Evolutionary conservation across 1,284 basidiomycete species (phyloP).

Genomic region (Ustilago cynodontis): DNA sequence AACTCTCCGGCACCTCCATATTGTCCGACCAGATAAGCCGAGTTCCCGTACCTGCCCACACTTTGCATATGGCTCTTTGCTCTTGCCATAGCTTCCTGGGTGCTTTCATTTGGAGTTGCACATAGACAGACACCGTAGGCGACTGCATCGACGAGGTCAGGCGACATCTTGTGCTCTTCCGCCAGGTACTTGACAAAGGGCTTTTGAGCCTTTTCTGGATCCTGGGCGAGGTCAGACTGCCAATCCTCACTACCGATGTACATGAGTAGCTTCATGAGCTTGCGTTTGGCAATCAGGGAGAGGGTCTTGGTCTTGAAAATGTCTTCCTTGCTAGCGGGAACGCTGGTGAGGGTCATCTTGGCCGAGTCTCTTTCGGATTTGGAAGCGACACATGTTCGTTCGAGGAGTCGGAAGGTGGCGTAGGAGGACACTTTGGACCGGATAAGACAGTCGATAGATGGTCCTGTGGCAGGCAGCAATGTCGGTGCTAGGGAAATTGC

Average conservation of each 20-base stretch:
- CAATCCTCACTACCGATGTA: slow-evolving; percentile 46
- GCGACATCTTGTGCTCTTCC: slow-evolving; percentile 76
- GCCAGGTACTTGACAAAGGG: slow-evolving; percentile 74
- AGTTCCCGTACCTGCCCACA: slow-evolving; percentile 86
- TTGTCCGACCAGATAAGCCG: slow-evolving; percentile 91
- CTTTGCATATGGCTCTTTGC: slow-evolving; percentile 77
- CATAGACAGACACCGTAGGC: slow-evolving; percentile 68
- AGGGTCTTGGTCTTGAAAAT: slow-evolving; percentile 88
- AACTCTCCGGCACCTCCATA: slow-evolving; percentile 79
- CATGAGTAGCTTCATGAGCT: slow-evolving; percentile 89
- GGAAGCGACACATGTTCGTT: slow-evolving; percentile 68
- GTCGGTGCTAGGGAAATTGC: slow-evolving; percentile 85
- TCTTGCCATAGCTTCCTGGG: slow-evolving; percentile 43
- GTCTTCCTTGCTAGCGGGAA: slow-evolving; percentile 92
- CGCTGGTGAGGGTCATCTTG: slow-evolving; percentile 67
- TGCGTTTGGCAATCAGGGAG: slow-evolving; percentile 85
- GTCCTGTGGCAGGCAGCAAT: slow-evolving; percentile 83
- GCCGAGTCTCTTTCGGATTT: background rate
- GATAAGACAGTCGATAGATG: slow-evolving; percentile 83
- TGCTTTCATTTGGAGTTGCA: slow-evolving; percentile 50
- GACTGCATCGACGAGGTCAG: slow-evolving; percentile 71
- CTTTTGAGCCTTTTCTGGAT: slow-evolving; percentile 12
- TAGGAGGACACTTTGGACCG: slow-evolving; percentile 89
- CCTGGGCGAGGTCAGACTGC: slow-evolving; percentile 15
- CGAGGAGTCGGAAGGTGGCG: slow-evolving; percentile 88